These are phyloP conservation scores for Gastroboletus turbinatus DNA, from an alignment of 1,284 basidiomycete species.

Conservation along the genomic window DNA sequence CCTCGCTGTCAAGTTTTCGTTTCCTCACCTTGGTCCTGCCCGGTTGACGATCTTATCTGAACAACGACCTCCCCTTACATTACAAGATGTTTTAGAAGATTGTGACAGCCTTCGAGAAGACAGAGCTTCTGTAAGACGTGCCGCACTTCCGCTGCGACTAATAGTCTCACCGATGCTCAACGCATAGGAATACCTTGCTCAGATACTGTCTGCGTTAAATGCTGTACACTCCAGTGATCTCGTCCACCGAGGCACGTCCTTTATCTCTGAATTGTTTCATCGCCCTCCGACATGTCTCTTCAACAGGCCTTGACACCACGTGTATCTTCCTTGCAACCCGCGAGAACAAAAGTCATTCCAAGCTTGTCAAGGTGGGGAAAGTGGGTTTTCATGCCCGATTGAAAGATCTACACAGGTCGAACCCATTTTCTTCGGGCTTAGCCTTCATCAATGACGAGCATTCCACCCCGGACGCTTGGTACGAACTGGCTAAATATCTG, in stretches of 20 bases:
- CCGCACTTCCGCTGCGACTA: not conserved
- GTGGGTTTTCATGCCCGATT: constrained; percentile 63
- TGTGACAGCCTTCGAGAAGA: constrained; percentile 65
- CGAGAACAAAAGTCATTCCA: constrained; percentile 48
- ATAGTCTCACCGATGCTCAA: not conserved
- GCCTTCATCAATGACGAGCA: constrained; percentile 39
- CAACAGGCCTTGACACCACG: constrained; percentile 52
- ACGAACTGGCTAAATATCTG: not conserved
- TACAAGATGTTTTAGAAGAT: constrained; percentile 69
- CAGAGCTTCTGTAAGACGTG: constrained; percentile 51
- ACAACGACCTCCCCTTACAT: constrained; percentile 58
- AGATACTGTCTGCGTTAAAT: constrained; percentile 66
- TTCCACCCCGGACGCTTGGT: constrained; percentile 62
- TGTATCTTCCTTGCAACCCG: constrained; percentile 59
- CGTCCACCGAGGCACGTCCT: constrained; percentile 57
- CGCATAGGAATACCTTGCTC: constrained; percentile 65
- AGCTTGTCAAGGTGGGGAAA: constrained; percentile 65
- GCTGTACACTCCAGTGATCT: constrained; percentile 61
- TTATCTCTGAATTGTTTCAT: not conserved
- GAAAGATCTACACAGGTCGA: constrained; percentile 71
- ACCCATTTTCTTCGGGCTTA: constrained; percentile 55
- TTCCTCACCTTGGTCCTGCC: constrained; percentile 50
- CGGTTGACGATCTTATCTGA: constrained; percentile 65
- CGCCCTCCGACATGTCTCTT: not conserved
- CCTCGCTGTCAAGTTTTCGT: constrained; percentile 61